phyloP scores from a whole-genome alignment of 306 rosid genomes.

The Acmispon strigosus region DNA sequence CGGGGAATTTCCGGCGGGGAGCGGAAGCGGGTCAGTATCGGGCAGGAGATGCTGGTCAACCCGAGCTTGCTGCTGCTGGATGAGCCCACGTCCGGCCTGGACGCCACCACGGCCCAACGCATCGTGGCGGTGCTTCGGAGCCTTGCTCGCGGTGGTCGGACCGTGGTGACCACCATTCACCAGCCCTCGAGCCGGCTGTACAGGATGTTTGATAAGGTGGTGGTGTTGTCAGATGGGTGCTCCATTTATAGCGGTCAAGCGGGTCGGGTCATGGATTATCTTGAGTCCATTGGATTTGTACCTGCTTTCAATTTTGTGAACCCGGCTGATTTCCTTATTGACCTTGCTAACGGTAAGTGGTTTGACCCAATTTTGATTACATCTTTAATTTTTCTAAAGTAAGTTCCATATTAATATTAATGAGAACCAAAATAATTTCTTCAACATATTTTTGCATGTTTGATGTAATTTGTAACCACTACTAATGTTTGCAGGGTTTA shows the following conservation, averaged over 20 bases:
- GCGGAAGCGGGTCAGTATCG: conserved; percentile 63
- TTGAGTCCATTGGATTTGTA: conserved; percentile 38
- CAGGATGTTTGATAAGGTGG: conserved; percentile 62
- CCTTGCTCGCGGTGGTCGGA: conserved; percentile 43
- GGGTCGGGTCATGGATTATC: conserved; percentile 51
- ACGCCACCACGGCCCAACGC: conserved; percentile 62
- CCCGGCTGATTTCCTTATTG: conserved; percentile 71
- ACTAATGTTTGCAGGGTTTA: too few species aligned
- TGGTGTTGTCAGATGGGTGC: conserved; percentile 50
- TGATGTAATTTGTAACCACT: too few species aligned
- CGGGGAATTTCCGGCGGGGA: conserved; percentile 69
- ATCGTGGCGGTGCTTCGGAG: conserved; percentile 29
- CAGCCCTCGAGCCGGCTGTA: conserved; percentile 61
- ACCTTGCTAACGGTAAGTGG: conserved; percentile 63
- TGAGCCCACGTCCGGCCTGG: conserved; percentile 69
- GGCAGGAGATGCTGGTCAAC: conserved; percentile 66
- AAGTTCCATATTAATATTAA: too few species aligned
- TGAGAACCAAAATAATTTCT: too few species aligned
- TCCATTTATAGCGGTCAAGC: conserved; percentile 49
- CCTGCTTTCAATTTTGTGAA: conserved; percentile 52
- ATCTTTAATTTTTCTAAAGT: too few species aligned
- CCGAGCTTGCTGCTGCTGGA: conserved; percentile 56
- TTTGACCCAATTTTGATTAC: neutral
- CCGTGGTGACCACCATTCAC: conserved; percentile 64
- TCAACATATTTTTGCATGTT: too few species aligned